Evolutionary conservation across 2,329 filamentous ascomycete genomes (phyloP).

Genomic region (Colletotrichum camelliae): DNA sequence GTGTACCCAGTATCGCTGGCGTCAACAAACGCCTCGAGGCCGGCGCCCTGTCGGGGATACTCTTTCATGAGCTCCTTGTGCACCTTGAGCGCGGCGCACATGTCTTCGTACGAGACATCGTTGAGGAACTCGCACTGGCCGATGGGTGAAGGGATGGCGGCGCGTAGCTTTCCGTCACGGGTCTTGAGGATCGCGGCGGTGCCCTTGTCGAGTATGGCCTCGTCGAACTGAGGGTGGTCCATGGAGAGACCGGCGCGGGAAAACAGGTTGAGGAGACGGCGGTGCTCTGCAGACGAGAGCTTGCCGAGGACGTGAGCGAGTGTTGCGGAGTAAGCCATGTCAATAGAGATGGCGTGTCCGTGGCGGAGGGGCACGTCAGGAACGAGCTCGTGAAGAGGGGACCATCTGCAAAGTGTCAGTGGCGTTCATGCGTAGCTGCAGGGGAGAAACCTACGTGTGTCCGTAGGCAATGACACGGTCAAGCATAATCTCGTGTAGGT

Average conservation of each 20-base stretch:
- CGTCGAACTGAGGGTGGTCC: slow-evolving; percentile 73
- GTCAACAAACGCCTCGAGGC: slow-evolving; percentile 74
- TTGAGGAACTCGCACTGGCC: slow-evolving; percentile 73
- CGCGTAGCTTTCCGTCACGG: slow-evolving; percentile 70
- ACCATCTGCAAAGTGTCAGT: slow-evolving; percentile 56
- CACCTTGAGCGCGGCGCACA: slow-evolving; percentile 62
- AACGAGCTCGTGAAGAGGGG: slow-evolving; percentile 72
- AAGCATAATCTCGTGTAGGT: slow-evolving; percentile 74
- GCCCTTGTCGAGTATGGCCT: slow-evolving; percentile 67
- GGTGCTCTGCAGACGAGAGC: slow-evolving; percentile 64
- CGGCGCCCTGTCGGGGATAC: slow-evolving; percentile 68
- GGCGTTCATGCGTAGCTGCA: background rate
- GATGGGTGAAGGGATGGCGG: slow-evolving; percentile 72
- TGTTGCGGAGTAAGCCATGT: slow-evolving; percentile 78
- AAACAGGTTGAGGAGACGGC: slow-evolving; percentile 68
- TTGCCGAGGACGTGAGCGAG: slow-evolving; percentile 68
- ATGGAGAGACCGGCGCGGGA: slow-evolving; percentile 74
- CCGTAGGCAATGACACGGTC: slow-evolving; percentile 78
- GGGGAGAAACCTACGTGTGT: slow-evolving; percentile 58
- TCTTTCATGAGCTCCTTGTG: slow-evolving; percentile 70
- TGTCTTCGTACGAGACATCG: slow-evolving; percentile 66
- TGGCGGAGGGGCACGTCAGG: slow-evolving; percentile 73
- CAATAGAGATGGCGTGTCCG: slow-evolving; percentile 76
- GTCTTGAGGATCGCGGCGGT: slow-evolving; percentile 75
- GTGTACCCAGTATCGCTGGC: slow-evolving; percentile 69